These are phyloP conservation scores for Fusarium neocosmosporiellum DNA, from an alignment of 2,329 filamentous ascomycete species.

Conservation along the genomic window DNA sequence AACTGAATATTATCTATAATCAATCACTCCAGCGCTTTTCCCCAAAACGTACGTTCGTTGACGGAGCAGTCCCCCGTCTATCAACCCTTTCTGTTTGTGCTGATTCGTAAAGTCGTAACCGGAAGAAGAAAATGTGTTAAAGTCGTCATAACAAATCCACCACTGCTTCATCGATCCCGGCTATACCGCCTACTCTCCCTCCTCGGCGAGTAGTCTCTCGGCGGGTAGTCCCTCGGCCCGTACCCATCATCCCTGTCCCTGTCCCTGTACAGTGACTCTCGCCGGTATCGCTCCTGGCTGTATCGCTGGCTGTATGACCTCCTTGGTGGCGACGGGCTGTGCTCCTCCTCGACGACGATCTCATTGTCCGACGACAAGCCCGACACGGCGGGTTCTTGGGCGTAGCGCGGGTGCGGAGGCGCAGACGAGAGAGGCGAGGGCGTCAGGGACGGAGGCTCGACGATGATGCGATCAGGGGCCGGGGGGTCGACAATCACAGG, in stretches of 20 bases:
- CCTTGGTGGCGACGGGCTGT: constrained; percentile 41
- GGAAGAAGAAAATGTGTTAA: not conserved
- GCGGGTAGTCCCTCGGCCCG: constrained; percentile 34
- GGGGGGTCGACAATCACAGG: constrained; percentile 31
- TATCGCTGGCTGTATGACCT: constrained; percentile 32
- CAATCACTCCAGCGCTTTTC: not conserved
- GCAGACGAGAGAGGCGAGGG: constrained; percentile 4
- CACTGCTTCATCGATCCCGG: constrained; percentile 21
- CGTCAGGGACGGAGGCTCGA: constrained; percentile 38
- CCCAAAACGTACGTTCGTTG: not conserved
- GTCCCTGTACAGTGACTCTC: constrained; percentile 38
- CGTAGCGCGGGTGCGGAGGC: constrained; percentile 43
- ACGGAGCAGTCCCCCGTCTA: not conserved
- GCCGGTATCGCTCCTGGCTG: constrained; percentile 41
- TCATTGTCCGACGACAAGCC: constrained; percentile 51
- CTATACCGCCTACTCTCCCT: constrained; percentile 39
- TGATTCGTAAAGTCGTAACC: constrained; percentile 30
- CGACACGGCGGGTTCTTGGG: constrained; percentile 40
- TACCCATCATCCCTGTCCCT: constrained; percentile 17
- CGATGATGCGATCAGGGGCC: constrained; percentile 37
- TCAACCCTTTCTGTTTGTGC: not conserved
- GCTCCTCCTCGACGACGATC: constrained; percentile 52
- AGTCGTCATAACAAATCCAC: not conserved
- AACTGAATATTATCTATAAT: not conserved
- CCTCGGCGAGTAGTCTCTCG: constrained; percentile 37